A percentile compares a stretch with the other conserved stretches of the same genome.
phyloP scores from a whole-genome alignment of 2,329 filamentous ascomycete genomes.

The Arthrobotrys iridis region DNA sequence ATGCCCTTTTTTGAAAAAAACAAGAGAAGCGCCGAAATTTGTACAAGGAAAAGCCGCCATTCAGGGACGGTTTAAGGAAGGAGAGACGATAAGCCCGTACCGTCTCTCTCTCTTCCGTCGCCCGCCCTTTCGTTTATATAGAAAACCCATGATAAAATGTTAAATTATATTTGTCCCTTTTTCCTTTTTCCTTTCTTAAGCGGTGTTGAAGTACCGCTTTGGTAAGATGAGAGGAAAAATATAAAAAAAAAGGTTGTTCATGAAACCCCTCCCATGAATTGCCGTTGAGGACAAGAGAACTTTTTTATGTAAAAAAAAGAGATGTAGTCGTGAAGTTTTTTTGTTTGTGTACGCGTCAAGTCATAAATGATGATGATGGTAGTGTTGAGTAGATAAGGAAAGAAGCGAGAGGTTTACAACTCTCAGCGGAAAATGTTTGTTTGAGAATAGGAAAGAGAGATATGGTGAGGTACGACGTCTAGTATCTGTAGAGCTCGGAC shows the following conservation, averaged over 20 bases:
- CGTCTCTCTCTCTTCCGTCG: background rate
- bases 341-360: too few relatives aligned
- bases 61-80: background rate
- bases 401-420: background rate
- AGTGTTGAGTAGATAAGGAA: conserved; percentile 15
- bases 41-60: conserved; percentile 41
- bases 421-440: background rate
- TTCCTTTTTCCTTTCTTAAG: background rate
- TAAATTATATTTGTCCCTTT: conserved; percentile 11
- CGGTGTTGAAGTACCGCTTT: conserved; percentile 51
- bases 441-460: background rate
- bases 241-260: conserved; percentile 24
- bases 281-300: conserved; percentile 53
- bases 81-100: conserved; percentile 9
- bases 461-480: too few relatives aligned
- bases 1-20: conserved; percentile 2
- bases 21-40: conserved; percentile 37
- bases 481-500: conserved; percentile 84
- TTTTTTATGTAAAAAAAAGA: conserved; percentile 35
- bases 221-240: background rate
- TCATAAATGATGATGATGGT: conserved; percentile 40
- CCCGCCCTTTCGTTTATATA: conserved; percentile 35
- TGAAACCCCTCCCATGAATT: conserved; percentile 51
- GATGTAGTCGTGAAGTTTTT: too few relatives aligned
- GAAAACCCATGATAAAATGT: conserved; percentile 51